Evolutionary conservation across 2,329 filamentous ascomycete genomes (phyloP).

Genomic region (Verticillium isaacii): DNA sequence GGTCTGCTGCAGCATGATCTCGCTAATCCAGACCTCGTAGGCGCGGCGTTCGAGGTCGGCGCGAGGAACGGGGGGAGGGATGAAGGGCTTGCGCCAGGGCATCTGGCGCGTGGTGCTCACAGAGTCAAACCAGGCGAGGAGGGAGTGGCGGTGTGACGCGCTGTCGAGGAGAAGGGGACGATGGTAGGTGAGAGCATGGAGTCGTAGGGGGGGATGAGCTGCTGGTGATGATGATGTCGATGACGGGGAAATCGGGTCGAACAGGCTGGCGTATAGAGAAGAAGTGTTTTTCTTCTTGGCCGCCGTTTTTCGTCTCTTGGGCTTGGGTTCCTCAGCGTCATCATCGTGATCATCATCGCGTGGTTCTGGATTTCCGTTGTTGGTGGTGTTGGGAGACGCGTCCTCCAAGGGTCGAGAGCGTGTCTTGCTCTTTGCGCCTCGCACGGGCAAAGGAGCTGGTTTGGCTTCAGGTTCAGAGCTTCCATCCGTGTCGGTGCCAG

Average conservation of each 20-base stretch:
- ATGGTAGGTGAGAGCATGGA: slow-evolving; percentile 42
- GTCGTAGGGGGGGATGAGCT: slow-evolving; percentile 7
- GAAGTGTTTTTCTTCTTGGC: slow-evolving; percentile 1
- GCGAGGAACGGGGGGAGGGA: slow-evolving; percentile 34
- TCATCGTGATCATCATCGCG: slow-evolving; percentile 1
- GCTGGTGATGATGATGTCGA: not conserved
- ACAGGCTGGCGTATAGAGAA: slow-evolving; percentile 2
- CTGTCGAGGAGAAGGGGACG: slow-evolving; percentile 41
- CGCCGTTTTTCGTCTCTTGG: slow-evolving; percentile 1
- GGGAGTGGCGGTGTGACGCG: slow-evolving; percentile 23
- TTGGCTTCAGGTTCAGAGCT: not conserved
- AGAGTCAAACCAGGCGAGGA: slow-evolving; percentile 49
- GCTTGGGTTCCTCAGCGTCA: slow-evolving; percentile 4
- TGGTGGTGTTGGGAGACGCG: slow-evolving; percentile 7
- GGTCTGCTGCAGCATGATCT: slow-evolving; percentile 65
- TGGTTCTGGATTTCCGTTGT: not conserved
- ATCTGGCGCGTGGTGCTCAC: slow-evolving; percentile 43
- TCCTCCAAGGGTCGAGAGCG: slow-evolving; percentile 4
- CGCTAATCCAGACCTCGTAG: slow-evolving; percentile 63
- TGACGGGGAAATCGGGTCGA: not conserved
- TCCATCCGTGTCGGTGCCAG: slow-evolving; percentile 3
- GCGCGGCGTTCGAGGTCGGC: slow-evolving; percentile 46
- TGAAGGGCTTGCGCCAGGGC: slow-evolving; percentile 57
- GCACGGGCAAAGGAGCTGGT: not conserved
- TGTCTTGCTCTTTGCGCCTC: not conserved